Evolutionary conservation across 1,139 yeast species (phyloP), one percentile per base, ranked within the genome.

Genomic region (Magnusiomyces ingens): DNA sequence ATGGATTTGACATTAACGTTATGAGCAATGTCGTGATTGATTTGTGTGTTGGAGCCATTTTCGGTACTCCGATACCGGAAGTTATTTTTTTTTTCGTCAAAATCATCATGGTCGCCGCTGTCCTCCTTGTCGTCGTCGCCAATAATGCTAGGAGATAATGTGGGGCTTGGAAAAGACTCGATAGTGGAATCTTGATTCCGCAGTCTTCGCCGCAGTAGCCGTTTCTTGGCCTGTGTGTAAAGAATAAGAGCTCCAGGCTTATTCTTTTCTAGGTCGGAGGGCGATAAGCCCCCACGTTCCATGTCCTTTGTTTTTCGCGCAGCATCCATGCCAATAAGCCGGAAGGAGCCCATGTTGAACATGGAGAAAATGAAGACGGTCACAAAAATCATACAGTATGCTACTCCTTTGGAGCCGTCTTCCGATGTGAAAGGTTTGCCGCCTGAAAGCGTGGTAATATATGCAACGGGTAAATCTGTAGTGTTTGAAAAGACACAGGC

Each of bases 401-500:
- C 95, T 36, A 86, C 87, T 13, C 98, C 98, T 61, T 79, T 78
- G 55, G 80, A 78, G 36, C 89, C 88, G 58, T 87, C 81, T 1
- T 67, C 77, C 0, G 71, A 57, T 0, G 80, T 69, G 61, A 91
- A 84, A 1, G 79, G 74, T 0, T 80, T 74, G 0, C 90, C 83
- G n/a, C 78, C 74, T 38, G 86, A 82, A 66, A 90, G 72, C 1
- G 95, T 85, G 62, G 88, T 95, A 44, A 90, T 75, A 62, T 89
- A 89, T 0, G 96, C 96, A 62, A 90, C 86, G 0, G 96, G 96
- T 57, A 90, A 74, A 70, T 90, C 96, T 10, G 93, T 81, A 49
- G 86, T 59, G 52, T 72, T 72, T 53, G 67, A 69, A 55, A 88
- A 81, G 46, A 86, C 73, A 0, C 95, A 93, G n/a, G 88, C 90